Base-by-base conservation (phyloP, 345 rosid genomes). In the Pseudoturritis turrita region DNA sequence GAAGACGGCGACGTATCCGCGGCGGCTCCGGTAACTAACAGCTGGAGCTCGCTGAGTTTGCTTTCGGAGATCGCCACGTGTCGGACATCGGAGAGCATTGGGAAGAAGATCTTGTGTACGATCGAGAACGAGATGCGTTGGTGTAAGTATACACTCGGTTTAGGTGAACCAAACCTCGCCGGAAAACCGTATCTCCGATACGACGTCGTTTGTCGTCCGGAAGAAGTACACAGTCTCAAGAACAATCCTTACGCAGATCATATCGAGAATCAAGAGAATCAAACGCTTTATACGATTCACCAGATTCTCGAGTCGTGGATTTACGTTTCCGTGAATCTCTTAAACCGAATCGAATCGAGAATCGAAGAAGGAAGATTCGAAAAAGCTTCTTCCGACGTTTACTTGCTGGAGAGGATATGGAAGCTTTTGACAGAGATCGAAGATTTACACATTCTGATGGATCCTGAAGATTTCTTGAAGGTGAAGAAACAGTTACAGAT, bases 241-340 rank as follows among this genome's bases (percentile, higher is more conserved):
- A 81, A 53, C 75, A 78, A 58, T 11, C 86, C 89, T 28, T 86
- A 88, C 44, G 80, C 78, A 52, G 84, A 81, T 54, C 86, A 82
- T 22, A 59, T 87, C 3, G 81, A 81, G 60, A 94, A 94, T 31
- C 82, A 77, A 10, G 98, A 94, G 83, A 89, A 88, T 50, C 88
- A 86, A 59, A 79, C 75, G 11, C 81, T 94, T 10, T 86, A 85
- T 77, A 80, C 92, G 5, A 65, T 84, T 54, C 86, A 87, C 37
- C 98, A 94, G 80, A 85, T 94, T 19, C 79, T 94, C 6, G 97
- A 94, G 72, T 85, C 90, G 4, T 94, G 98, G 98, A 83, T 89
- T 59, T 78, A 80, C 49, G 80, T 77, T 1, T 77, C 89, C 3
- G 46, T 70, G 18, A 75, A 78, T 39, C 79, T 91, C 4, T 72